phyloP scores from a whole-genome alignment of 1,284 basidiomycete genomes.

The Cerioporus squamosus region DNA sequence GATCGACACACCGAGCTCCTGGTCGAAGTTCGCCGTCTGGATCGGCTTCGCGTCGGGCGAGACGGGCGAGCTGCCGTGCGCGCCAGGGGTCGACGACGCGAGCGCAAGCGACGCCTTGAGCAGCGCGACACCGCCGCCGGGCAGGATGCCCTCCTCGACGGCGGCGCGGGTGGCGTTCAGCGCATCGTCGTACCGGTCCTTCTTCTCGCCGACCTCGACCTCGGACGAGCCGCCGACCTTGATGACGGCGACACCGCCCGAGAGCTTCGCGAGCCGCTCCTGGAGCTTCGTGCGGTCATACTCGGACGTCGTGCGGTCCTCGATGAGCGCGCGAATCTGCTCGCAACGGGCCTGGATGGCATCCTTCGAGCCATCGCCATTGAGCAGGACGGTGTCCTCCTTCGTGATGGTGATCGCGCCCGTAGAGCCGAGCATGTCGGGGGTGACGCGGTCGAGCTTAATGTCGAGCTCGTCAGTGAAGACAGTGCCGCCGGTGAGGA shows the following conservation, averaged over 20 bases:
- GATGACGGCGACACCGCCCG: conserved; percentile 97
- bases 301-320: conserved; percentile 87
- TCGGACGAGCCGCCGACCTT: conserved; percentile 94
- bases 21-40: conserved; percentile 93
- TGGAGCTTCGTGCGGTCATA: conserved; percentile 97
- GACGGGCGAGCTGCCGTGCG: conserved; percentile 36
- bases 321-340: conserved; percentile 88
- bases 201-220: conserved; percentile 99
- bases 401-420: conserved; percentile 96
- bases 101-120: conserved; percentile 90
- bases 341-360: conserved; percentile 90
- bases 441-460: conserved; percentile 92
- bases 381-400: conserved; percentile 97
- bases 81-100: conserved; percentile 55
- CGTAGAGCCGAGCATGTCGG: conserved; percentile 90
- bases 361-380: conserved; percentile 90
- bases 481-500: conserved; percentile 96
- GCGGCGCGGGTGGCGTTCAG: conserved; percentile 97
- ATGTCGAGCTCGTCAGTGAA: conserved; percentile 97
- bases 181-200: conserved; percentile 98
- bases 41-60: conserved; percentile 67
- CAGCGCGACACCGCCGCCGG: conserved; percentile 92
- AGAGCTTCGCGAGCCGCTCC: conserved; percentile 95
- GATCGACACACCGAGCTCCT: conserved; percentile 94
- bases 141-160: conserved; percentile 97